A percentile compares a stretch with the other conserved stretches of the same genome.
These are phyloP conservation scores for Starmerella ratchasimensis DNA, from an alignment of 805 yeast species.

Conservation along the genomic window DNA sequence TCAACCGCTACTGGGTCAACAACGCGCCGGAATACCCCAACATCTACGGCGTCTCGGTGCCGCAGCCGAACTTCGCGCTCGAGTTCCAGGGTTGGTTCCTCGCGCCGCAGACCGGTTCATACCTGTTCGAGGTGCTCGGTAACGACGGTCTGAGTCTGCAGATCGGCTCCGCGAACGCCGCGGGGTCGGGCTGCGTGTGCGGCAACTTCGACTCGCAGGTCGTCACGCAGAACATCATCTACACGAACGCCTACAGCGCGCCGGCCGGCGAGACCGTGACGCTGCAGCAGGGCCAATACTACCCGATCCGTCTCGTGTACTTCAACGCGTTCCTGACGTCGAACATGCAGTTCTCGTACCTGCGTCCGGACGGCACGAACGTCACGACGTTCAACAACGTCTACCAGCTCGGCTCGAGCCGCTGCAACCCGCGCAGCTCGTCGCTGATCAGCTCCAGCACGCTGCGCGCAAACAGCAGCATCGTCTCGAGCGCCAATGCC, in stretches of 20 bases:
- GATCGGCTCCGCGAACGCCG: neutral
- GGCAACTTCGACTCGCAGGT: neutral
- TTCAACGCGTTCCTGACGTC: neutral
- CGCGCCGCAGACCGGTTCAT: neutral
- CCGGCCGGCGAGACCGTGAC: neutral
- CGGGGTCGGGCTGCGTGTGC: neutral
- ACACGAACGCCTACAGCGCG: neutral
- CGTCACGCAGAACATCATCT: neutral
- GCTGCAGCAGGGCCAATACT: neutral
- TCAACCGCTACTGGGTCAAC: neutral
- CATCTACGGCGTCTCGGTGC: neutral
- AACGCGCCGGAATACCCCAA: too few species aligned
- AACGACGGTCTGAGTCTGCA: constrained; percentile 1
- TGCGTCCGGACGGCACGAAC: neutral
- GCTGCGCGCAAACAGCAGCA: too few species aligned
- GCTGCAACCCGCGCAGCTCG: too few species aligned
- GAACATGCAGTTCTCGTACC: neutral
- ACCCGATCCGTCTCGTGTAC: constrained; percentile 1
- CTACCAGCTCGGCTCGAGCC: too few species aligned
- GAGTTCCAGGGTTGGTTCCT: neutral
- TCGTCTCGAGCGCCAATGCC: too few species aligned
- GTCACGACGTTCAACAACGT: neutral
- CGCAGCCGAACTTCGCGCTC: neutral
- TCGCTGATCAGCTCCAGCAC: too few species aligned
- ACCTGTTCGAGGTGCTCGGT: neutral